Evolutionary conservation across 352 stramenopile species (phyloP).

Genomic region (Pythium scleroteichum): DNA sequence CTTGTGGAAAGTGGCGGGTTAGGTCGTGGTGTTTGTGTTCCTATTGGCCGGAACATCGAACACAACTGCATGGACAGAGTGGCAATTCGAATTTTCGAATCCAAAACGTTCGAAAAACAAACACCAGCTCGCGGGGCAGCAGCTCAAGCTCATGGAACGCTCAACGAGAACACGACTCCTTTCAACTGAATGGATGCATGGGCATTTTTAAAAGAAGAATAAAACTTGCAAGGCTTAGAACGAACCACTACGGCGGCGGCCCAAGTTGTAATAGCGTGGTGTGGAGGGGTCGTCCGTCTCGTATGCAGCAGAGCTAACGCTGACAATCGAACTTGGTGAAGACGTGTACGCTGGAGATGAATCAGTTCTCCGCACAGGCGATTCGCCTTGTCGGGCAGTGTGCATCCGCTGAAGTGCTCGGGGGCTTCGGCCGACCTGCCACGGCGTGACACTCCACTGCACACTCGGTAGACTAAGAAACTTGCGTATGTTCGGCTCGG

Average conservation of each 20-base stretch:
- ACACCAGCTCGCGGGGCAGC: no score
- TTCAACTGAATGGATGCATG: no score
- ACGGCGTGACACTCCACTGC: slow-evolving; percentile 68
- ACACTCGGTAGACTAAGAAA: slow-evolving; percentile 73
- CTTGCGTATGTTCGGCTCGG: slow-evolving; percentile 59
- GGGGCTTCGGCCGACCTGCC: slow-evolving; percentile 19
- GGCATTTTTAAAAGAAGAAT: no score
- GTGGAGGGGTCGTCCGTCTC: slow-evolving; percentile 19
- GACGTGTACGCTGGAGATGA: slow-evolving; percentile 24
- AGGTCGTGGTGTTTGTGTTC: no score
- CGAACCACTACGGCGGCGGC: slow-evolving; percentile 48
- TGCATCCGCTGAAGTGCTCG: not conserved
- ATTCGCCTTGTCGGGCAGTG: not conserved
- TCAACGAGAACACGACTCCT: no score
- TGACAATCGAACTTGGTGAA: slow-evolving; percentile 31
- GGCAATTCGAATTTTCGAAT: no score
- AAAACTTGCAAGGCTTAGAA: no score
- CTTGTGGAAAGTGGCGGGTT: no score
- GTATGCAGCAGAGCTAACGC: slow-evolving; percentile 6
- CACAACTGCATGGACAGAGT: no score
- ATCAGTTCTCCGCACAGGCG: slow-evolving; percentile 10
- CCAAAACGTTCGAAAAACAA: no score
- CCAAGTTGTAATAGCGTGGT: slow-evolving; percentile 36
- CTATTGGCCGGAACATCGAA: no score
- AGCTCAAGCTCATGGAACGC: no score